These are phyloP conservation scores for Suillus subaureus DNA, from an alignment of 768 basidiomycete genomes.

Conservation along the genomic window DNA sequence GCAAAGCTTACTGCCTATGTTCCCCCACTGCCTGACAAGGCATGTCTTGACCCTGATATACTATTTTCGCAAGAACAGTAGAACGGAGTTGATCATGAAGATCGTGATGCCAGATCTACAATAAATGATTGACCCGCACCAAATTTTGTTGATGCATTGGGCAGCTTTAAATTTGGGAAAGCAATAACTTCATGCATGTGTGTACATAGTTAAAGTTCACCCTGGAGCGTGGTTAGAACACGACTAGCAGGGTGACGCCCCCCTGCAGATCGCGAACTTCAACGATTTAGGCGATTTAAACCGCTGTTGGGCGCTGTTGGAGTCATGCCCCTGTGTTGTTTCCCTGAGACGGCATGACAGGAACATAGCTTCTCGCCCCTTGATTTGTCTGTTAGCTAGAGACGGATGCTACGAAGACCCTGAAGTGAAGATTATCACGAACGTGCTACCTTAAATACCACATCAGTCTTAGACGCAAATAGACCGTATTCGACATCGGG, in stretches of 20 bases:
- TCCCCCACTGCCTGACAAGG: conserved; percentile 31
- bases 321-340: background rate
- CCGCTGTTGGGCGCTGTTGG: background rate
- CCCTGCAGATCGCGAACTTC: background rate
- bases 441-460: background rate
- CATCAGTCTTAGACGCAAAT: background rate
- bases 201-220: conserved; percentile 9
- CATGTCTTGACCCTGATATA: conserved; percentile 32
- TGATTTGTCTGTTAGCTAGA: background rate
- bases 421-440: background rate
- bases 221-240: conserved; percentile 29
- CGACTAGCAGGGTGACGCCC: conserved; percentile 15
- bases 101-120: conserved; percentile 33
- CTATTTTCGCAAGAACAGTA: conserved; percentile 30
- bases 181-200: conserved; percentile 17
- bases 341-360: background rate
- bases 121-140: conserved; percentile 30
- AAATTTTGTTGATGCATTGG: conserved; percentile 36
- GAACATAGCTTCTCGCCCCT: background rate
- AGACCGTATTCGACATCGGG: background rate
- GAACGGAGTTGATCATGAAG: conserved; percentile 26
- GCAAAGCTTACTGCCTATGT: conserved; percentile 29
- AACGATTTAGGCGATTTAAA: background rate
- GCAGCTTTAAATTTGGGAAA: conserved; percentile 24
- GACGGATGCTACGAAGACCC: background rate